phyloP scores from a whole-genome alignment of 768 basidiomycete species.

The Amanita subjunquillea region DNA sequence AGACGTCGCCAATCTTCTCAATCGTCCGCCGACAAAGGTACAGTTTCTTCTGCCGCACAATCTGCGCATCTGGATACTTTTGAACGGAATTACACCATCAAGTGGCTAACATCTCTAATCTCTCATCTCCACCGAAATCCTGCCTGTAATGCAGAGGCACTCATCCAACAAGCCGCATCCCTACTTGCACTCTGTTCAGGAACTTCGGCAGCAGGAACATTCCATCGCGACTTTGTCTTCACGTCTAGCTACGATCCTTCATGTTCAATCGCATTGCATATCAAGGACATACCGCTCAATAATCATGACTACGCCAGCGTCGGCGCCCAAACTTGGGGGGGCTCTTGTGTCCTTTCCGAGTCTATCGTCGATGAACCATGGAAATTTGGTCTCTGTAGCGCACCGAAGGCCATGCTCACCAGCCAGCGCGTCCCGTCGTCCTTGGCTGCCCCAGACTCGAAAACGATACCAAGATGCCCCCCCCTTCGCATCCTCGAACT shows the following conservation, averaged over 20 bases:
- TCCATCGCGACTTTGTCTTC: constrained; percentile 46
- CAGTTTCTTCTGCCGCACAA: constrained; percentile 4
- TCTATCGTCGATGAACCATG: constrained; percentile 51
- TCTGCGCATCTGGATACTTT: constrained; percentile 45
- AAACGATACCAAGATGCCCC: neutral
- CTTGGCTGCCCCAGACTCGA: neutral
- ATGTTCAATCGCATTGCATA: constrained; percentile 23
- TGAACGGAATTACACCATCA: constrained; percentile 58
- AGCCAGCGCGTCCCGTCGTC: too few species aligned
- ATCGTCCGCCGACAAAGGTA: neutral
- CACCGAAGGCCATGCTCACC: neutral
- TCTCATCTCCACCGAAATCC: constrained; percentile 17
- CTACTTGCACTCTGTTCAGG: constrained; percentile 59
- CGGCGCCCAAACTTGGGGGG: constrained; percentile 87
- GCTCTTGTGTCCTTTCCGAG: constrained; percentile 72
- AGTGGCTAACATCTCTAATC: constrained; percentile 67
- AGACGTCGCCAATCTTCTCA: constrained; percentile 18
- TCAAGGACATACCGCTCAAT: constrained; percentile 63
- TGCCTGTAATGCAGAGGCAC: constrained; percentile 15
- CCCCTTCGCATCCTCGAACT: constrained; percentile 57
- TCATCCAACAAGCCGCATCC: constrained; percentile 47
- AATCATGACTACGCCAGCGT: constrained; percentile 63
- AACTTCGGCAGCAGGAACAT: constrained; percentile 47
- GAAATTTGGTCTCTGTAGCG: constrained; percentile 31
- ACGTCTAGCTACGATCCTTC: constrained; percentile 4